Percentiles rank a stretch among this genome's conserved stretches.
Conservation (phyloP, 1,284 basidiomycete species). For the Rhodotorula sp. region DNA sequence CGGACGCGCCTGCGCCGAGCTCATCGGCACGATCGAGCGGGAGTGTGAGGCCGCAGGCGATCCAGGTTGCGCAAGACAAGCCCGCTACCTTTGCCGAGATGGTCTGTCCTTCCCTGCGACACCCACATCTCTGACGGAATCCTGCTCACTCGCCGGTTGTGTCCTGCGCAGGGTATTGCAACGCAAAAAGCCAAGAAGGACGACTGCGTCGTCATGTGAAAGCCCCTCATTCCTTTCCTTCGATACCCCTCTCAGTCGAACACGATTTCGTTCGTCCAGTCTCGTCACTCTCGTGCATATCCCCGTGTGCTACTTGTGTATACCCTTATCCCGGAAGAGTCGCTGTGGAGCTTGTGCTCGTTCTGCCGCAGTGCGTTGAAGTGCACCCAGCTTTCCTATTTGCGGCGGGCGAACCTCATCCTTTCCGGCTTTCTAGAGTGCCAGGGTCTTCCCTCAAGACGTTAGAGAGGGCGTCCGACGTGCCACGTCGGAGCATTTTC, state of each 20-base stretch:
- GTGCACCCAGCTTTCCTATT: too few relatives aligned
- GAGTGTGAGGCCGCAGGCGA: slow-evolving; percentile 5
- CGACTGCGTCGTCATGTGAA: slow-evolving; percentile 30
- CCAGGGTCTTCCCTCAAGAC: too few relatives aligned
- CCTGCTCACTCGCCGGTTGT: not conserved
- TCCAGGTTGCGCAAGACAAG: slow-evolving; percentile 18
- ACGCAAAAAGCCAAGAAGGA: slow-evolving; percentile 45
- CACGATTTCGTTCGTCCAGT: too few relatives aligned
- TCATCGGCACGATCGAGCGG: slow-evolving; percentile 7
- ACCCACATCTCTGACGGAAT: not conserved
- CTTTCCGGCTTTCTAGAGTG: too few relatives aligned
- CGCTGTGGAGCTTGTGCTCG: too few relatives aligned
- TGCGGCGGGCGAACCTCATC: too few relatives aligned
- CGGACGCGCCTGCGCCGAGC: slow-evolving; percentile 13
- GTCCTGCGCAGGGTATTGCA: slow-evolving; percentile 33
- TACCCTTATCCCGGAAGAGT: not conserved
- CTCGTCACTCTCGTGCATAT: not conserved
- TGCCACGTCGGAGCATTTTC: too few relatives aligned
- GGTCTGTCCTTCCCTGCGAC: slow-evolving; percentile 55
- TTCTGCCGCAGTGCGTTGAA: too few relatives aligned
- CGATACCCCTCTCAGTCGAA: not conserved
- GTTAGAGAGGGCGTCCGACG: too few relatives aligned
- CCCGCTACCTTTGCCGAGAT: slow-evolving; percentile 80
- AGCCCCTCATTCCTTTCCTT: too few relatives aligned
- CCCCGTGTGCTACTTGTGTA: not conserved